Conservation (phyloP, 192 early-diverging fungal genomes). For the Coemansia sp. region DNA sequence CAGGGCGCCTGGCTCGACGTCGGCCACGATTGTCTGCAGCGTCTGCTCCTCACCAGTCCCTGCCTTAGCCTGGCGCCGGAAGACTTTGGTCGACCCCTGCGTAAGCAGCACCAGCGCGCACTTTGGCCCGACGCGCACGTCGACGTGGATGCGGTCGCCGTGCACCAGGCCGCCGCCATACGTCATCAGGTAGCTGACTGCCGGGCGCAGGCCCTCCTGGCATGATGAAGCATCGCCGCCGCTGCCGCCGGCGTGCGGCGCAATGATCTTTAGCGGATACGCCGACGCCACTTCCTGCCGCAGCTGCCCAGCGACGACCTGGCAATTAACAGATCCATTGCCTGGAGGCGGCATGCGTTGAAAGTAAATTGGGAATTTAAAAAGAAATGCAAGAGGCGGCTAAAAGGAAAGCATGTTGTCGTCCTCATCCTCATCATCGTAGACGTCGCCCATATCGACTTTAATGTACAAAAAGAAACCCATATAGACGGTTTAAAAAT, state of each 20-base stretch:
- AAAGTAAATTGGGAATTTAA: neutral
- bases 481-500: too few species aligned
- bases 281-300: slow-evolving; percentile 23
- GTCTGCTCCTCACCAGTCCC: slow-evolving; percentile 19
- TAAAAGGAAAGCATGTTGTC: neutral
- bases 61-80: slow-evolving; percentile 42
- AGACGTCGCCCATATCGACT: slow-evolving; percentile 9
- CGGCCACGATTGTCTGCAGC: slow-evolving; percentile 57
- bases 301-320: slow-evolving; percentile 32
- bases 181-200: slow-evolving; percentile 63
- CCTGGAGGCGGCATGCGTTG: slow-evolving; percentile 35
- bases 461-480: too few species aligned
- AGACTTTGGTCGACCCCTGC: slow-evolving; percentile 88
- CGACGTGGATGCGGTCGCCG: slow-evolving; percentile 65
- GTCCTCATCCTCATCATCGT: slow-evolving; percentile 13
- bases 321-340: slow-evolving; percentile 40
- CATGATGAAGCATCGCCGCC: slow-evolving; percentile 2
- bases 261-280: slow-evolving; percentile 58
- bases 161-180: slow-evolving; percentile 82
- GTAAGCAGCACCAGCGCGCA: slow-evolving; percentile 71
- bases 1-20: slow-evolving; percentile 48
- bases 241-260: slow-evolving; percentile 32
- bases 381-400: neutral
- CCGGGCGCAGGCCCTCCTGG: slow-evolving; percentile 14
- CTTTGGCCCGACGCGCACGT: slow-evolving; percentile 55